Evolutionary conservation across 495 filamentous ascomycete species (phyloP), one percentile per base, ranked within the genome.

Genomic region (Penicillium herquei): DNA sequence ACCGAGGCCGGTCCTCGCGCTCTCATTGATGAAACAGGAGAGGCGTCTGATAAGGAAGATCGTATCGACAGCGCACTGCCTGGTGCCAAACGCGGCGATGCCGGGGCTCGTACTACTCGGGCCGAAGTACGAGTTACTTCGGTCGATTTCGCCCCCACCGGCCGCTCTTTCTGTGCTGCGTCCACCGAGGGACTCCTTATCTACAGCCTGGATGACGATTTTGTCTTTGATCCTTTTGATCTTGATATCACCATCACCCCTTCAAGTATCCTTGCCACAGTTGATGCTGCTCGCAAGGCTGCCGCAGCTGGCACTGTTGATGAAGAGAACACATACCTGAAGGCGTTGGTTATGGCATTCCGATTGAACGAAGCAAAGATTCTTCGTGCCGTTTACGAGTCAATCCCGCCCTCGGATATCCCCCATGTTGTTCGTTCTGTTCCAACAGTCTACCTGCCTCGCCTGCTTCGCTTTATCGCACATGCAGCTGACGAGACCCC

Each of bases 291-390:
- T 17, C 71, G 72, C 59, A 49, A 60, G 26, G 67, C 73, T 7
- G 51, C 66, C 13, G 63, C 54, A n/a, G 56, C 67, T 6, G 57
- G 64, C 47, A 62, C 65, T 10, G 55, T 62, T 32, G 69, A 72
- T 49, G 67, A 72, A 11, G 84, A 92, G 49, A 81, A 81, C 59
- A 89, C 95, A 39, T 96, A 87, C 73, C 79, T 97, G 34, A 96
- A 91, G 71, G 94, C 94, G 1, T 76, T 98, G 3, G 87, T 96
- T 53, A 97, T 98, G 93, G 89, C 92, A 1, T 98, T 98, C 79
- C 88, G 94, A 1, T 81, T 98, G 39, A 96, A 96, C 72, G 86
- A 93, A 63, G 77, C 79, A 3, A 80, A 81, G 46, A 77, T 98
- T 21, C 82, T 96, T 47, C 85, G 86, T 54, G 83, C 82, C 26